A percentile compares a stretch with the other conserved stretches of the same genome.
Conservation (phyloP, 345 rosid species). For the Punica granatum region DNA sequence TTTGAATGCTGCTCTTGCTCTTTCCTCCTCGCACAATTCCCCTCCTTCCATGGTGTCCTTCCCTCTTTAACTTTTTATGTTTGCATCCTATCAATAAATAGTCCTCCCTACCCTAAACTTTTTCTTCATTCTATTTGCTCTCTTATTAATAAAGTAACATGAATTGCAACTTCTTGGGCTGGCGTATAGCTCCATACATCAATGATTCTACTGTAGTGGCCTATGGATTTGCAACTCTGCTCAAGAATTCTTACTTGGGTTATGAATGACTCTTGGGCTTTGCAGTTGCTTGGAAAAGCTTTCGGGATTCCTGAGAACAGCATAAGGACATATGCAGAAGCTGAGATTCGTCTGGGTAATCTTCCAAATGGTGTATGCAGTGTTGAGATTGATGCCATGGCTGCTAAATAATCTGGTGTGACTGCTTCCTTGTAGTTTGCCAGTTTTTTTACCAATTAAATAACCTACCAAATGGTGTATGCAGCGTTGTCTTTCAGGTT, state of each 20-base stretch:
- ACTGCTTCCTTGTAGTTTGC: not conserved
- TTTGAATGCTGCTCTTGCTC: not conserved
- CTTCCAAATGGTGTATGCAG: not conserved
- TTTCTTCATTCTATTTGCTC: not conserved
- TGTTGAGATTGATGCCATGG: not conserved
- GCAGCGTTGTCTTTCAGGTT: constrained; percentile 84
- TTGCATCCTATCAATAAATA: not conserved
- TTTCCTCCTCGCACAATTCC: not conserved
- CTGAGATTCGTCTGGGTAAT: constrained; percentile 98
- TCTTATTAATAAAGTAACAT: not conserved
- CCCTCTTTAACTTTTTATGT: not conserved
- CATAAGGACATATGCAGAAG: constrained; percentile 86
- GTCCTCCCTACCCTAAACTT: not conserved
- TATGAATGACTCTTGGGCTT: constrained; percentile 2
- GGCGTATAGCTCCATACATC: not conserved
- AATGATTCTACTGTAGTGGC: not conserved
- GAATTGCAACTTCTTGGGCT: not conserved
- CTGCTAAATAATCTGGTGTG: constrained; percentile 5
- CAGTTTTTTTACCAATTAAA: not conserved
- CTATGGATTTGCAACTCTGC: not conserved
- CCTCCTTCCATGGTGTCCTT: not conserved
- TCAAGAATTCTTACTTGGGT: not conserved
- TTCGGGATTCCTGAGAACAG: constrained; percentile 86
- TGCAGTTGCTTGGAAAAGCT: constrained; percentile 82
- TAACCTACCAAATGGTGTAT: not conserved